These are phyloP conservation scores for Penicillium vulpinum DNA, from an alignment of 2,329 filamentous ascomycete species.

Conservation along the genomic window DNA sequence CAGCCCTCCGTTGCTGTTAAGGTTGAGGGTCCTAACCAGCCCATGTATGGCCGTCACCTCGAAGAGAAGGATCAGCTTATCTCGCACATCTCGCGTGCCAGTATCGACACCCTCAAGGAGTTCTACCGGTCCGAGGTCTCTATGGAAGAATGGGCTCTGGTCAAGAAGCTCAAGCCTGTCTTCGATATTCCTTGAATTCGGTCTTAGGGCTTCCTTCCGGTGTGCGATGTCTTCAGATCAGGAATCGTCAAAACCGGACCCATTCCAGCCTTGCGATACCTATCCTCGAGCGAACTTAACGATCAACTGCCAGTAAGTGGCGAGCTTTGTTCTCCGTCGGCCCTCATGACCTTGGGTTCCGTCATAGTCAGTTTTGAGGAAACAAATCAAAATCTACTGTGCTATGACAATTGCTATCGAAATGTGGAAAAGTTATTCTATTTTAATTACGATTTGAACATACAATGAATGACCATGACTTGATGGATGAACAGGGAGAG, in stretches of 20 bases:
- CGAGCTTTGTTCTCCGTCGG: conserved; percentile 12
- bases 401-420: conserved; percentile 18
- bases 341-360: conserved; percentile 3
- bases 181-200: conserved; percentile 75
- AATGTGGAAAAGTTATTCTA: conserved; percentile 22
- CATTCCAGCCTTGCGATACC: conserved; percentile 7
- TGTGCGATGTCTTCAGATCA: background rate
- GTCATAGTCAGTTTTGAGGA: conserved; percentile 8
- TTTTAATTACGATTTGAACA: conserved; percentile 26
- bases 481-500: conserved; percentile 23
- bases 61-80: conserved; percentile 89
- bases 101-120: conserved; percentile 94
- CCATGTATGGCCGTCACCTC: conserved; percentile 88
- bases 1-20: conserved; percentile 97
- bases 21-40: conserved; percentile 92
- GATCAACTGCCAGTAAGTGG: conserved; percentile 3
- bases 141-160: conserved; percentile 91
- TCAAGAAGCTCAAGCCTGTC: conserved; percentile 91
- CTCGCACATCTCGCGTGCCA: conserved; percentile 79
- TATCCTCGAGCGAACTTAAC: conserved; percentile 6
- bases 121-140: conserved; percentile 85
- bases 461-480: conserved; percentile 31
- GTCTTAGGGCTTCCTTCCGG: background rate
- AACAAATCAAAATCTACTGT: conserved; percentile 11
- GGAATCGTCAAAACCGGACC: background rate